Evolutionary conservation across 495 filamentous ascomycete genomes (phyloP).

Genomic region (Tuber magnatum): DNA sequence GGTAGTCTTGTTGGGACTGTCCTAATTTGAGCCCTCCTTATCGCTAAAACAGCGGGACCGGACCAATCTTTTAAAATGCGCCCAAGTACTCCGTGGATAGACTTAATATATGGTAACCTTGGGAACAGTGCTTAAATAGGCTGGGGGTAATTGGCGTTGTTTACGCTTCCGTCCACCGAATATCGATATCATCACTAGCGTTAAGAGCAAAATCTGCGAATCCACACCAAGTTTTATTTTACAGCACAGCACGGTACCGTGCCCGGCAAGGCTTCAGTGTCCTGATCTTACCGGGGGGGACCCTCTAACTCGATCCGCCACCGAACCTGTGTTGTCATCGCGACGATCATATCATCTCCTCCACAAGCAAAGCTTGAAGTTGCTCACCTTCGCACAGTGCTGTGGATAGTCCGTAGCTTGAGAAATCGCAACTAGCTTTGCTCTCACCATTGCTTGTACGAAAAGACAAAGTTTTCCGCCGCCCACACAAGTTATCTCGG

Average conservation of each 20-base stretch:
- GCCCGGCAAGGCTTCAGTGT: not conserved
- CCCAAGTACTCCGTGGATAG: not conserved
- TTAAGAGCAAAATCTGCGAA: too few relatives aligned
- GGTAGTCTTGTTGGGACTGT: not conserved
- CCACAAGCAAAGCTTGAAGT: too few relatives aligned
- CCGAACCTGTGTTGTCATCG: not conserved
- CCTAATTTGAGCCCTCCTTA: not conserved
- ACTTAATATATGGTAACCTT: not conserved
- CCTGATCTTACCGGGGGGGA: too few relatives aligned
- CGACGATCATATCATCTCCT: too few relatives aligned
- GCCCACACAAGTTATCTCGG: not conserved
- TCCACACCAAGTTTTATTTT: too few relatives aligned
- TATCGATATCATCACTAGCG: not conserved
- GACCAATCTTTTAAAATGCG: not conserved
- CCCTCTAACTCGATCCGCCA: not conserved
- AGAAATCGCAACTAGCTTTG: not conserved
- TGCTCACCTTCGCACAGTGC: too few relatives aligned
- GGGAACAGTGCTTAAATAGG: not conserved
- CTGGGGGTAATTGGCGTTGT: not conserved
- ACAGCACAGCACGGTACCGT: not conserved
- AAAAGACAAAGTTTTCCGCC: not conserved
- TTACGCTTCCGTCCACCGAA: not conserved
- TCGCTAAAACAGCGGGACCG: not conserved
- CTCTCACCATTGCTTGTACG: not conserved
- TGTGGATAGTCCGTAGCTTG: not conserved